These are phyloP conservation scores for Neospermospora avenae DNA, from an alignment of 2,329 filamentous ascomycete species.

Conservation along the genomic window DNA sequence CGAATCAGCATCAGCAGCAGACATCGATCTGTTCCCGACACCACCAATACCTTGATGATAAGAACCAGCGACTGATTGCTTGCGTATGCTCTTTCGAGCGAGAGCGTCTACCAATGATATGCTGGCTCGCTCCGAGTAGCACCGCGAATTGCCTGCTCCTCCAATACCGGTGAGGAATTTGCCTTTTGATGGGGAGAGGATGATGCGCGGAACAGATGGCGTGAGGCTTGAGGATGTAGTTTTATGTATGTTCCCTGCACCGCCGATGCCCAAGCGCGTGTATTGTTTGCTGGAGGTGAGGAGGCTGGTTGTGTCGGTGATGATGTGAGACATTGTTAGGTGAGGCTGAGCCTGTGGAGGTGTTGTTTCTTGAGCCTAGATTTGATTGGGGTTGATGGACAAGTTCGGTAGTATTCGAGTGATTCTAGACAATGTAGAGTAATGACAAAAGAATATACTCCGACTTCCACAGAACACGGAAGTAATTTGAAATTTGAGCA, in stretches of 20 bases:
- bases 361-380: neutral
- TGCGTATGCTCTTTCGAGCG: neutral
- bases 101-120: neutral
- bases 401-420: too few species aligned
- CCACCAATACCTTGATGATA: constrained; percentile 25
- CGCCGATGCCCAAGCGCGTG: constrained; percentile 19
- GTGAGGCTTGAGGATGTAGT: neutral
- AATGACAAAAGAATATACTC: too few species aligned
- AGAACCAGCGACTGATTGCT: neutral
- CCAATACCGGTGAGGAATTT: constrained; percentile 16
- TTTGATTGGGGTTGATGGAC: too few species aligned
- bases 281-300: constrained; percentile 3
- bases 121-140: constrained; percentile 10
- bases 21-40: constrained; percentile 22
- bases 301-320: constrained; percentile 1
- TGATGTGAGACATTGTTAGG: constrained; percentile 8
- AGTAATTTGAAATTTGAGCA: too few species aligned
- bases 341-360: neutral
- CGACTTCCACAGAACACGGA: too few species aligned
- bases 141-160: constrained; percentile 16
- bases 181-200: constrained; percentile 4
- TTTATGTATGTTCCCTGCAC: constrained; percentile 17
- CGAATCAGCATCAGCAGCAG: neutral
- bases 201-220: neutral
- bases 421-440: too few species aligned